Conservation (phyloP, 257 asterid species). For the Salvia splendens region DNA sequence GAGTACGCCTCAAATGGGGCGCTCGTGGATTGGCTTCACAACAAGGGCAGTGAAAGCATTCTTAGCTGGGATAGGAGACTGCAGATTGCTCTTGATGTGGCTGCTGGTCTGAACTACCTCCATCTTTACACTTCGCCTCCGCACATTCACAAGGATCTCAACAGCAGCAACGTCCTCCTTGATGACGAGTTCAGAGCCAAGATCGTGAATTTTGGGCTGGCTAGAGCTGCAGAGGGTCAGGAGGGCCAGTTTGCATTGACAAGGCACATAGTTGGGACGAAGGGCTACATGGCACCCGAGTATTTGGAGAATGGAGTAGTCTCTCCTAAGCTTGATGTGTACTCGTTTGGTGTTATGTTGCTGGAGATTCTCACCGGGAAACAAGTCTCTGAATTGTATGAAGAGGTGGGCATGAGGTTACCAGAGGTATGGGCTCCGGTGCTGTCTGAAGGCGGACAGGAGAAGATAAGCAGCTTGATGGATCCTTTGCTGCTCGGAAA, state of each 20-base stretch:
- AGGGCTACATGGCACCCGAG: conserved; percentile 99
- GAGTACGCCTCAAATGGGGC: conserved; percentile 82
- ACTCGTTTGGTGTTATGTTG: conserved; percentile 77
- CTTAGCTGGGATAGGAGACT: conserved; percentile 65
- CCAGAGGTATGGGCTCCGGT: conserved; percentile 43
- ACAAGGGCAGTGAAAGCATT: conserved; percentile 25
- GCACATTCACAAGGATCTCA: conserved; percentile 76
- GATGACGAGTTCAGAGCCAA: conserved; percentile 73
- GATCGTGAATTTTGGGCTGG: conserved; percentile 64
- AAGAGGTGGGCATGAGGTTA: conserved; percentile 36
- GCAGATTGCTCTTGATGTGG: conserved; percentile 73
- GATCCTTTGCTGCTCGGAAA: conserved; percentile 61
- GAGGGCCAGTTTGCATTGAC: conserved; percentile 77
- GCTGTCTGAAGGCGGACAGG: conserved; percentile 44
- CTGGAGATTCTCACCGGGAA: conserved; percentile 84
- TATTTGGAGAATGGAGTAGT: conserved; percentile 81
- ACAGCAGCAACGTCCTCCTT: conserved; percentile 63
- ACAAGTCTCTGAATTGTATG: conserved; percentile 46
- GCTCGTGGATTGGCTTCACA: conserved; percentile 53
- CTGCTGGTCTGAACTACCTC: conserved; percentile 81
- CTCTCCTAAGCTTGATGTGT: conserved; percentile 81
- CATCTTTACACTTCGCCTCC: conserved; percentile 81
- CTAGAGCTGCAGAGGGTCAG: conserved; percentile 68
- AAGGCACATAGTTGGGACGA: conserved; percentile 87
- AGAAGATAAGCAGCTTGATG: conserved; percentile 43